Conservation (phyloP, 75 land plant genomes). For the Sequoiadendron giganteum region DNA sequence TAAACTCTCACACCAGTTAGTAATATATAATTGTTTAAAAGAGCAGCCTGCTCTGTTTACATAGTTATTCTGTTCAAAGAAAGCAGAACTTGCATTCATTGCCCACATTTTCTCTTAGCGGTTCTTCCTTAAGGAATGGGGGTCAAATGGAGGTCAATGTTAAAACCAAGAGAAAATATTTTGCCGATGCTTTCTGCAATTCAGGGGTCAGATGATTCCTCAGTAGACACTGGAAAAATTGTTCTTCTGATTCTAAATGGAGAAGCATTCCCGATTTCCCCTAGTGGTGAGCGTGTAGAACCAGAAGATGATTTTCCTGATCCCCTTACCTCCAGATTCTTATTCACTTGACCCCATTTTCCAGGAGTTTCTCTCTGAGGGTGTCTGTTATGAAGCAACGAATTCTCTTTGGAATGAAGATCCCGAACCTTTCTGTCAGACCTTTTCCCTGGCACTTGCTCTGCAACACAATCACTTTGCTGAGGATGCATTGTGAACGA, state of each 20-base stretch:
- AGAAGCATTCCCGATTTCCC: slow-evolving; percentile 37
- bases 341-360: neutral
- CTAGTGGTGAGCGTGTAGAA: slow-evolving; percentile 26
- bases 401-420: slow-evolving; percentile 36
- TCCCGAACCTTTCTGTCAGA: slow-evolving; percentile 32
- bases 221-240: slow-evolving; percentile 16
- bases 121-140: neutral
- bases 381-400: neutral
- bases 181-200: neutral
- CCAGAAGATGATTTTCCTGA: slow-evolving; percentile 1
- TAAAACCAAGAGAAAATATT: neutral
- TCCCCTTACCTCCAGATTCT: slow-evolving; percentile 1
- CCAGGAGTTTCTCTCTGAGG: neutral
- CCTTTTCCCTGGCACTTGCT: slow-evolving; percentile 14
- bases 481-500: neutral
- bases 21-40: neutral
- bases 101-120: neutral
- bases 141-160: neutral
- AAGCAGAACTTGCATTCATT: neutral
- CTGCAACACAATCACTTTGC: neutral
- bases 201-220: slow-evolving; percentile 2
- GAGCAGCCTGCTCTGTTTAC: neutral
- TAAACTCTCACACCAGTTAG: neutral
- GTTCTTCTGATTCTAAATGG: slow-evolving; percentile 11
- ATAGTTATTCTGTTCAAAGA: neutral